Evolutionary conservation across 2,329 filamentous ascomycete species (phyloP).

Genomic region (Epichloe sibirici): DNA sequence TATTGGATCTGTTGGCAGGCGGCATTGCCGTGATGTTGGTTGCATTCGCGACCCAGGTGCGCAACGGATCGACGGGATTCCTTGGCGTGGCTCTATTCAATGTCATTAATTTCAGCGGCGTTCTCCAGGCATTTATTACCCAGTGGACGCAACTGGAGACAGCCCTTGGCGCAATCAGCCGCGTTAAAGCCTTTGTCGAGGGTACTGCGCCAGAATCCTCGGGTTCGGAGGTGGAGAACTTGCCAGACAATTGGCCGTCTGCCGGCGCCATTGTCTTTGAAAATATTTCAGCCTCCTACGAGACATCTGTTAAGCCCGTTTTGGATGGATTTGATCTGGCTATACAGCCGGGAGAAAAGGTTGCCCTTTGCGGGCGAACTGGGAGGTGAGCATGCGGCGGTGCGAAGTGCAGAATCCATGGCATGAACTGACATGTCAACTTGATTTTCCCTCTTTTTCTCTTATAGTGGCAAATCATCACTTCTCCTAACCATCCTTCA

Average conservation of each 20-base stretch:
- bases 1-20: constrained; percentile 33
- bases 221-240: constrained; percentile 8
- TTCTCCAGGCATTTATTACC: constrained; percentile 20
- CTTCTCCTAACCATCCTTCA: constrained; percentile 33
- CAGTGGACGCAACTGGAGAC: constrained; percentile 20
- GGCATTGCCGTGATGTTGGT: constrained; percentile 34
- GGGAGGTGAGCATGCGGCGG: constrained; percentile 16
- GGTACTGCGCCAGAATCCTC: constrained; percentile 13
- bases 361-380: constrained; percentile 32
- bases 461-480: constrained; percentile 18
- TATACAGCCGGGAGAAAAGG: constrained; percentile 22
- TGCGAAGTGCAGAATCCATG: not conserved
- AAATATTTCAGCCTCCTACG: constrained; percentile 19
- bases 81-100: constrained; percentile 16
- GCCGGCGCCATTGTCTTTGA: constrained; percentile 14
- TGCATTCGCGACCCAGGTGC: constrained; percentile 26
- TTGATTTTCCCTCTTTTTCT: not conserved
- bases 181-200: constrained; percentile 15
- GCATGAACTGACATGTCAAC: not conserved
- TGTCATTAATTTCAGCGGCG: constrained; percentile 18
- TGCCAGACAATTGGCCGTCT: constrained; percentile 15
- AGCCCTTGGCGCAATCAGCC: constrained; percentile 15
- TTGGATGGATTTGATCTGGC: constrained; percentile 18
- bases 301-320: constrained; percentile 10
- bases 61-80: constrained; percentile 14